Evolutionary conservation across 768 basidiomycete species (phyloP).

Genomic region (Trametes coccinea): DNA sequence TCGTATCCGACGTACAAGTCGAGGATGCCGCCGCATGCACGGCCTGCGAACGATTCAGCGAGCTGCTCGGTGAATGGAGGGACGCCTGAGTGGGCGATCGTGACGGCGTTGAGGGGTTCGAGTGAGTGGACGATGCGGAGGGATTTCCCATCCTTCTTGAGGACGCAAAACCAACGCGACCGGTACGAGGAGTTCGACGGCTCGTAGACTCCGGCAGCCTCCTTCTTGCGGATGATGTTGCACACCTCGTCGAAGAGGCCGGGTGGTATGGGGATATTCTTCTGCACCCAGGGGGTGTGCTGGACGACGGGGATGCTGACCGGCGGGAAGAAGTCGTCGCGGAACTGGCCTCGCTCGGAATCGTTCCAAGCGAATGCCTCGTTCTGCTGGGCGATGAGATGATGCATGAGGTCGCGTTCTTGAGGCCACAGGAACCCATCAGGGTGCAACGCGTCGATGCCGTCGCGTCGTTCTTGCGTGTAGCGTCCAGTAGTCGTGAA

Average conservation of each 20-base stretch:
- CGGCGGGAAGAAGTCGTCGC: too few species aligned
- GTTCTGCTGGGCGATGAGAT: conserved; percentile 30
- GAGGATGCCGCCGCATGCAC: conserved; percentile 31
- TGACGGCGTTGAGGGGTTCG: conserved; percentile 29
- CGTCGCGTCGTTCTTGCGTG: conserved; percentile 19
- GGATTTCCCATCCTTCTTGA: too few species aligned
- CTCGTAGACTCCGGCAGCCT: conserved; percentile 42
- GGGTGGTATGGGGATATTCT: conserved; percentile 31
- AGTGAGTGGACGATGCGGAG: conserved; percentile 29
- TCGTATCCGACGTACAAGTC: conserved; percentile 33
- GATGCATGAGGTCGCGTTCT: conserved; percentile 35
- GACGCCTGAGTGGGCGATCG: conserved; percentile 18
- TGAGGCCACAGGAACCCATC: conserved; percentile 35
- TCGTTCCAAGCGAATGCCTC: conserved; percentile 42
- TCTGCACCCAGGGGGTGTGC: conserved; percentile 30
- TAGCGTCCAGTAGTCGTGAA: conserved; percentile 15
- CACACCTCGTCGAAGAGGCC: conserved; percentile 33
- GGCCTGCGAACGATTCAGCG: conserved; percentile 17
- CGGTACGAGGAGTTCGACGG: conserved; percentile 40
- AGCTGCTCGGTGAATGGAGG: too few species aligned
- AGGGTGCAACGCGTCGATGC: conserved; percentile 12
- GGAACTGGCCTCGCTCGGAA: conserved; percentile 36
- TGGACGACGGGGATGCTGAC: conserved; percentile 37
- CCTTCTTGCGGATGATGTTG: conserved; percentile 37
- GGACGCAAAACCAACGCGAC: conserved; percentile 42